These are phyloP conservation scores for Myxozyma lipomycoides DNA, from an alignment of 805 yeast species.

Conservation along the genomic window DNA sequence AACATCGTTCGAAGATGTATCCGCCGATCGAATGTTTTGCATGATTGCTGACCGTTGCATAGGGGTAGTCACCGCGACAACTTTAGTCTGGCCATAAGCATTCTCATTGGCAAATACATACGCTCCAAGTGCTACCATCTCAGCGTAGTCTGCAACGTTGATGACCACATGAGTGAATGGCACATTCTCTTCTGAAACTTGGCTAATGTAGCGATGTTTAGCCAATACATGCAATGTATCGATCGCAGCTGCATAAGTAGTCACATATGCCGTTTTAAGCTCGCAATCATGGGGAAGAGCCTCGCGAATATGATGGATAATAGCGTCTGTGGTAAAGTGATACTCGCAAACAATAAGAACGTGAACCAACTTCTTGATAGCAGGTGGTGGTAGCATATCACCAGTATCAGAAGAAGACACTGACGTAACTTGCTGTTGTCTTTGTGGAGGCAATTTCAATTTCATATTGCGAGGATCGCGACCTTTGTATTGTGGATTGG, in stretches of 20 bases:
- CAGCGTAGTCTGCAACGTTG: slow-evolving; percentile 30
- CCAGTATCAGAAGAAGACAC: slow-evolving; percentile 17
- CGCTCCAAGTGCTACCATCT: slow-evolving; percentile 21
- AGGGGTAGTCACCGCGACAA: slow-evolving; percentile 28
- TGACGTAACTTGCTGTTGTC: no score
- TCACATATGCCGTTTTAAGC: slow-evolving; percentile 21
- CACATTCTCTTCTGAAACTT: neutral
- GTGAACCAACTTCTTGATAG: slow-evolving; percentile 4
- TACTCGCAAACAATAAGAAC: slow-evolving; percentile 32
- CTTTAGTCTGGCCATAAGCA: slow-evolving; percentile 17
- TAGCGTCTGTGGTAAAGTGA: slow-evolving; percentile 31
- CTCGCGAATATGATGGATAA: slow-evolving; percentile 33
- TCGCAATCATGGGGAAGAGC: slow-evolving; percentile 19
- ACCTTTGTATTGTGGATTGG: neutral
- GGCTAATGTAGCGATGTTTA: neutral
- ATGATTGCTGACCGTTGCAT: slow-evolving; percentile 30
- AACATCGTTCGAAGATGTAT: slow-evolving; percentile 1
- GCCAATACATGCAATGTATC: slow-evolving; percentile 12
- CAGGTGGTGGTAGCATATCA: neutral
- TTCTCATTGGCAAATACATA: slow-evolving; percentile 15
- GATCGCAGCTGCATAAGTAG: slow-evolving; percentile 13
- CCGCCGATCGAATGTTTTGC: slow-evolving; percentile 18
- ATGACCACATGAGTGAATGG: slow-evolving; percentile 35
- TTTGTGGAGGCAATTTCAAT: slow-evolving; percentile 10
- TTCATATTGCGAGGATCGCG: slow-evolving; percentile 17